Base-by-base conservation (phyloP, 2,329 filamentous ascomycete genomes). In the Ophiosphaerella korrae region DNA sequence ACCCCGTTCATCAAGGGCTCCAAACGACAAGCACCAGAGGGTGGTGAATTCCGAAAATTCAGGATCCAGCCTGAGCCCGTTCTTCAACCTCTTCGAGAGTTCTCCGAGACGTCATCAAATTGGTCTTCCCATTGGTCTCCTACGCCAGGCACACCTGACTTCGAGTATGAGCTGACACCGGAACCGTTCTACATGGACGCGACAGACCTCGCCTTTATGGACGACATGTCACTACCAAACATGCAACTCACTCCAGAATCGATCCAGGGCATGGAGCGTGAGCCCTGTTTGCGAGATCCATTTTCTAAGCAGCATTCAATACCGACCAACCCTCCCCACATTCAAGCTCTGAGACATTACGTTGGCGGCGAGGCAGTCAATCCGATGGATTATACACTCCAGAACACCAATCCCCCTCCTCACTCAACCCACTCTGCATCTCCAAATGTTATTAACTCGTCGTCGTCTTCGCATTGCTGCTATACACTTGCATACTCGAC, bases 401-500 rank as follows among this genome's bases (percentile, higher is more conserved):
- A 55, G 32, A 57, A 60, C 7, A 48, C 52, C 16, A 59, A 53
- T 11, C 48, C 59, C 12, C 53, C 58, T 14, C 56, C 54, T 9
- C 56, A 45, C 52, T 21, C 29, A 45, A 42, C 12, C 34, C 42
- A n/a, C 34, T 44, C 37, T 50, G 42, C 50, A 5, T 50, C 45
- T 33, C 41, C 52, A 18, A 55, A 50, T 24, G 48, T 58, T 26
- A 58, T 52, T 37, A 50, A 63, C 42, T 44, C 59, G 2, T 60
- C 66, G 45, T 61, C 62, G 3, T 57, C 48, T 12, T 60, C 60
- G 18, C 67, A 71, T 50, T 65, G 61, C 58, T 71, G 68, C 56
- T 67, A 66, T 46, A 59, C 52, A 2, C 53, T 66, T 29, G 67
- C 69, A 18, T 66, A 67, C 49, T 63, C 65, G 12, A 68, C 65